Evolutionary conservation across 371 early-diverging fungal species (phyloP), one percentile per base, ranked within the genome.

Genomic region (Ecytonucleospora hepatopenaei): DNA sequence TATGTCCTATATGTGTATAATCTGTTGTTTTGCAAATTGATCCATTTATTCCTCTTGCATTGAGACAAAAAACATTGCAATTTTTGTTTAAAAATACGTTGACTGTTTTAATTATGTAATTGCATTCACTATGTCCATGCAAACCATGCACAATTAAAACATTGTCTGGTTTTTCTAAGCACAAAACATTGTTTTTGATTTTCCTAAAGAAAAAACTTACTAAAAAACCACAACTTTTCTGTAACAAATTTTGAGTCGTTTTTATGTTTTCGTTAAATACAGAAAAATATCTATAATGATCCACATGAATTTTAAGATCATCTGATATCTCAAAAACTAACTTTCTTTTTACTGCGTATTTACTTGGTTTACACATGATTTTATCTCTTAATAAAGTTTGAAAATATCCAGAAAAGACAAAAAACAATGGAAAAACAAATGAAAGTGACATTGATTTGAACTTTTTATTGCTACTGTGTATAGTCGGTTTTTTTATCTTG

Each of bases 1-100:
- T 74, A 62, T 61, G 77, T 33, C 79, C 79, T 33, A 79, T 77
- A 47, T 79, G 79, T 46, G 65, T 74, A 53, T 76, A 79, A 33
- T 49, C 56, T 19, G 32, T 31, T 0, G 65, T 56, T n/a, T 47
- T 62, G 27, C 57, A 67, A 15, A 19, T 2, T 21, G 32, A 49
- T 8, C 12, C 12, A 30, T 8, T 12, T 4, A 48, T 23, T 0
- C 79, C 79, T 48, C 79, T 23, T 5, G 73, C 75, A 65, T 75
- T 70, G 17, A 73, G 54, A 2, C 59, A 67, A 46, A 79, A 68
- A 30, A 79, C 73, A 48, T 73, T 53, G 48, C 68, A 71, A 3
- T 62, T 59, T 35, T 72, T 47, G 1, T 64, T 67, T 1, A 54
- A 17, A 54, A 79, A 65, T 26, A 67, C 59, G 19, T 59, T 54